phyloP scores from a whole-genome alignment of 2,329 filamentous ascomycete species.

The Verticillium nubilum region DNA sequence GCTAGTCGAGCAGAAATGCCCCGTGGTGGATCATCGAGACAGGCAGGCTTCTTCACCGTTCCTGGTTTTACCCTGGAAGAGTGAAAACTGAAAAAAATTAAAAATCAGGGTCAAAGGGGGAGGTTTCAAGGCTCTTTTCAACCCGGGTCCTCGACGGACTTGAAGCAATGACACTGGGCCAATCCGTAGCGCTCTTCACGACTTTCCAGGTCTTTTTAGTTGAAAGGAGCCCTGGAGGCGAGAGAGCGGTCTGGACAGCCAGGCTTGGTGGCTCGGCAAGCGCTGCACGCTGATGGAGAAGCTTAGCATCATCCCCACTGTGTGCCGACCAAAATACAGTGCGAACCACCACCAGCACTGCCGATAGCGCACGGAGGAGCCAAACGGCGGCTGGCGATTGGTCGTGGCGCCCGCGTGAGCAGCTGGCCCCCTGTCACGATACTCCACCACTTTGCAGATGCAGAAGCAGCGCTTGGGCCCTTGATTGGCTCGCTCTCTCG shows the following conservation, averaged over 20 bases:
- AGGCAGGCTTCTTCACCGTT: not conserved
- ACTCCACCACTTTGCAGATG: constrained; percentile 16
- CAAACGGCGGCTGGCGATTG: constrained; percentile 12
- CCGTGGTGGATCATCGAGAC: not conserved
- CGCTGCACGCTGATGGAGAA: not conserved
- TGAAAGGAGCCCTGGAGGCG: not conserved
- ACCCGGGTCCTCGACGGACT: not conserved
- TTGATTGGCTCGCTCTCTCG: constrained; percentile 18
- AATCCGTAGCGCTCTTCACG: not conserved
- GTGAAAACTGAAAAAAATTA: not conserved
- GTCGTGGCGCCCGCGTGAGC: constrained; percentile 9
- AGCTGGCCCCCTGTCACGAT: constrained; percentile 8
- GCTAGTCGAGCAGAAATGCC: not conserved
- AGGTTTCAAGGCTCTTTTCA: not conserved
- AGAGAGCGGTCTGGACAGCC: not conserved
- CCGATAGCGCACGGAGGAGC: constrained; percentile 5
- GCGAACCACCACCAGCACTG: not conserved
- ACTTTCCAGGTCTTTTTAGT: not conserved
- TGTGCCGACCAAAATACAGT: constrained; percentile 10
- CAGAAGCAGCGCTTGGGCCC: constrained; percentile 7
- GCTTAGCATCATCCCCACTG: not conserved
- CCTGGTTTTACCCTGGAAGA: not conserved
- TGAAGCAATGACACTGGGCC: not conserved
- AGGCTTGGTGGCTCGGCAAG: not conserved
- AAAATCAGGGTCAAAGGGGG: not conserved